Evolutionary conservation across 169 alveolate genomes (phyloP), one percentile per base, ranked within the genome.

Genomic region (Plasmodium relictum): DNA sequence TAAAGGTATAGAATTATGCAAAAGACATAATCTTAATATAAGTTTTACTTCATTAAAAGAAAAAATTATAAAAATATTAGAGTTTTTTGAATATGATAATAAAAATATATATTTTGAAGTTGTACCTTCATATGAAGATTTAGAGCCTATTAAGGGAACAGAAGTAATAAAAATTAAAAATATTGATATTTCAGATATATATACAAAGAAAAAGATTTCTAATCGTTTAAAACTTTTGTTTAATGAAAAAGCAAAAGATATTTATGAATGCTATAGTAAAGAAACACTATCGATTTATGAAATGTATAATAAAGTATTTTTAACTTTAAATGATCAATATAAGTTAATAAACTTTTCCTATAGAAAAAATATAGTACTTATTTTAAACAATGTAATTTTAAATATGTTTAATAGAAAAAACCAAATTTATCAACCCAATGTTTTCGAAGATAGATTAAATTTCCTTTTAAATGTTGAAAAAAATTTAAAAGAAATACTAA

Each of bases 21-120:
- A 45, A 62, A 83, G 54, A 12, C 52, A 69, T 24, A 69, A 69
- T 22, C 26, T 83, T 39, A 68, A 56, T 22, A 54, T 83, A 3
- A 83, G 69, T 37, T 20, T 70, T 8, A 2, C 52, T 14, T 54
- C 72, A 14, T 69, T 83, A 48, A 83, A 42, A 61, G 85, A 56
- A 22, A 83, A 83, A 44, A 69, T 83, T 58, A 18, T 41, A 6
- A 52, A 20, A 10, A 26, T 68, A 2, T 7, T 83, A n/a, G 58
- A 83, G 0, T 83, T 52, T 20, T 83, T 83, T 31, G 91, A 83
- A 48, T 58, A 83, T 45, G 91, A 83, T 54, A 83, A 83, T 44
- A 68, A 18, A 61, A 66, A 83, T 20, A 83, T 83, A 18, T 83
- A 83, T 83, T 83, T 83, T 83, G 91, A 83, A 10, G 72, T 70